These are phyloP conservation scores for Corinectria fuckeliana DNA, from an alignment of 2,329 filamentous ascomycete species.

Conservation along the genomic window DNA sequence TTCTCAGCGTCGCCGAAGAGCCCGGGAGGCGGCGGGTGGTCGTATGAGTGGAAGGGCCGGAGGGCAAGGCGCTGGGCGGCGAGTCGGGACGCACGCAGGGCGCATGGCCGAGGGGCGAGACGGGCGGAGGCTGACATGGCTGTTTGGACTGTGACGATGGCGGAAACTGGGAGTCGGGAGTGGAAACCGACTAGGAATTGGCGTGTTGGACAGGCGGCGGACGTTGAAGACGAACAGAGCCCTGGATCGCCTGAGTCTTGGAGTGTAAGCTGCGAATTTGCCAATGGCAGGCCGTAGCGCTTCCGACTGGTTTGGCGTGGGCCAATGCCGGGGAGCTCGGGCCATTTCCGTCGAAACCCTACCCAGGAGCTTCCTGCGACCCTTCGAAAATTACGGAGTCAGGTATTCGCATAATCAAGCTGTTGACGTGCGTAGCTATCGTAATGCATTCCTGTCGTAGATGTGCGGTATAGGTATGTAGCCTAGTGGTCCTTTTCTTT, in stretches of 20 bases:
- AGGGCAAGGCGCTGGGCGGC: conserved; percentile 16
- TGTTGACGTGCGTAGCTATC: too few relatives aligned
- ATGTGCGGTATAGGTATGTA: background rate
- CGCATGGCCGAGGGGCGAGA: conserved; percentile 22
- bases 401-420: too few relatives aligned
- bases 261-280: conserved; percentile 12
- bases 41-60: conserved; percentile 72
- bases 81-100: conserved; percentile 22
- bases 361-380: background rate
- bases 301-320: conserved; percentile 5
- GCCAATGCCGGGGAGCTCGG: conserved; percentile 15
- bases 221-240: background rate
- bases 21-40: conserved; percentile 64
- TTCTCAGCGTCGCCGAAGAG: conserved; percentile 74
- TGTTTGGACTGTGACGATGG: background rate
- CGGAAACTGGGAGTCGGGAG: background rate
- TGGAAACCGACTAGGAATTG: background rate
- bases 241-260: conserved; percentile 5
- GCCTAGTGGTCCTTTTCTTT: background rate
- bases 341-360: background rate
- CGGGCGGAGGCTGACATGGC: conserved; percentile 28
- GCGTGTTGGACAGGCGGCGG: background rate
- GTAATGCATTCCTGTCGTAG: background rate
- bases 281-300: background rate
- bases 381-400: background rate